Evolutionary conservation across 495 filamentous ascomycete species (phyloP).

Genomic region (Penicillium arizonense): DNA sequence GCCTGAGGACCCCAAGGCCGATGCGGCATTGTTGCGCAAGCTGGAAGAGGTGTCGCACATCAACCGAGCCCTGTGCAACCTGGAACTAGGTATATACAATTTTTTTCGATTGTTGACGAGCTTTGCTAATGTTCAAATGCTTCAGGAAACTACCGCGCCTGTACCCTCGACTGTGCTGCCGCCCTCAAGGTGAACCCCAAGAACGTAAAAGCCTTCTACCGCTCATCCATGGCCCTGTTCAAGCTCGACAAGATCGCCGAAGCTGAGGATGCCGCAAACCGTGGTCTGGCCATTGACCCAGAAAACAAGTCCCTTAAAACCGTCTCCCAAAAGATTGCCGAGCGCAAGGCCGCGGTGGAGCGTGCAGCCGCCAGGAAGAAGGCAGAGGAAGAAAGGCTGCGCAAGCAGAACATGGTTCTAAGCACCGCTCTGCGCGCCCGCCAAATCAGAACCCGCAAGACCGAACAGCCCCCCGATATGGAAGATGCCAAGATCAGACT

Average conservation of each 20-base stretch:
- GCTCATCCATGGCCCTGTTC: conserved; percentile 71
- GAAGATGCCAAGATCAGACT: conserved; percentile 72
- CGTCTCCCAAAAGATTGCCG: conserved; percentile 54
- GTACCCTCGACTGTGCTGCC: conserved; percentile 77
- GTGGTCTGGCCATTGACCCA: conserved; percentile 69
- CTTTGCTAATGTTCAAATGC: conserved; percentile 6
- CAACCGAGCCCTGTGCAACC: conserved; percentile 85
- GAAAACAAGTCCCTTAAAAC: conserved; percentile 55
- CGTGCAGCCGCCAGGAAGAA: conserved; percentile 36
- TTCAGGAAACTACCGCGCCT: conserved; percentile 77
- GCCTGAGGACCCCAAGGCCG: conserved; percentile 46
- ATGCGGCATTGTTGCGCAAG: conserved; percentile 54
- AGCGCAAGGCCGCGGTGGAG: conserved; percentile 40
- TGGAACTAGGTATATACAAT: conserved; percentile 60
- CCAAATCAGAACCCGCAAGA: conserved; percentile 63
- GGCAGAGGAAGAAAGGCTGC: conserved; percentile 49
- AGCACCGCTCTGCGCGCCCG: conserved; percentile 70
- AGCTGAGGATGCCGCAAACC: conserved; percentile 69
- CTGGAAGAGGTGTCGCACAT: conserved; percentile 74
- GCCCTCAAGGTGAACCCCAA: conserved; percentile 71
- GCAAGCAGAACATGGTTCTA: conserved; percentile 59
- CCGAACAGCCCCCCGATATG: conserved; percentile 74
- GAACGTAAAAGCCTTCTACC: conserved; percentile 89
- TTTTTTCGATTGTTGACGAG: not conserved
- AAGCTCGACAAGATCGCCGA: conserved; percentile 70